Evolutionary conservation across 805 yeast species (phyloP), one percentile per base, ranked within the genome.

Genomic region (Maudiozyma pseudohumilis): DNA sequence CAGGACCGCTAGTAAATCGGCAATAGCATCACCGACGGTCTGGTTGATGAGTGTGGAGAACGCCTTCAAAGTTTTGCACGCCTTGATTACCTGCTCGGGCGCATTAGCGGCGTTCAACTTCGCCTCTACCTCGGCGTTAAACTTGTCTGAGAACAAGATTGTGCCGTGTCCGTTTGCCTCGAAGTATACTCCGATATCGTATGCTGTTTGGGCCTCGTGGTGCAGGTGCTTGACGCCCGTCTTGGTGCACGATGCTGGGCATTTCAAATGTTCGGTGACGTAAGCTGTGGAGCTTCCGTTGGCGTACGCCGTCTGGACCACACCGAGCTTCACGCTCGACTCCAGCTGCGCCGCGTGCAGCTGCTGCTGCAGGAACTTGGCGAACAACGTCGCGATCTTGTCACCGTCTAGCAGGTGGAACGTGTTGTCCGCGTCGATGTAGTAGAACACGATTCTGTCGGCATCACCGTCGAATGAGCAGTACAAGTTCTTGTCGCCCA

Each of bases 141-240:
- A 74, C 11, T 63, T 57, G 1, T 74, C 69, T 4, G 84, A 75
- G 56, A 92, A 92, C 16, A 86, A 67, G 6, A 89, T 94, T 0
- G 98, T 92, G 11, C 98, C 98, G 56, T 92, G 98, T n/a, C 98
- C 98, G 56, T 92, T 92, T 38, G 98, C 98, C 65, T 92, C 98
- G 51, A 92, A 92, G 62, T 92, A 92, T 12, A 92, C 78, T 19
- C 98, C 98, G 43, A 89, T 71, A 52, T 87, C 97, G 53, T 74
- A 92, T 30, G 75, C 70, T 42, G 72, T 75, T 1, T 94, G 92
- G 35, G 87, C 94, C 41, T 63, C 71, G 53, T 89, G 96, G 57
- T 92, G 98, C 45, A 92, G 66, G 63, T 92, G 95, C 61, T 92
- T 92, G 25, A 92, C 98, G 28, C 98, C 98, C 2, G 98, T 92